Base-by-base conservation (phyloP, 345 rosid species). In the Gossypium ekmanianum region DNA sequence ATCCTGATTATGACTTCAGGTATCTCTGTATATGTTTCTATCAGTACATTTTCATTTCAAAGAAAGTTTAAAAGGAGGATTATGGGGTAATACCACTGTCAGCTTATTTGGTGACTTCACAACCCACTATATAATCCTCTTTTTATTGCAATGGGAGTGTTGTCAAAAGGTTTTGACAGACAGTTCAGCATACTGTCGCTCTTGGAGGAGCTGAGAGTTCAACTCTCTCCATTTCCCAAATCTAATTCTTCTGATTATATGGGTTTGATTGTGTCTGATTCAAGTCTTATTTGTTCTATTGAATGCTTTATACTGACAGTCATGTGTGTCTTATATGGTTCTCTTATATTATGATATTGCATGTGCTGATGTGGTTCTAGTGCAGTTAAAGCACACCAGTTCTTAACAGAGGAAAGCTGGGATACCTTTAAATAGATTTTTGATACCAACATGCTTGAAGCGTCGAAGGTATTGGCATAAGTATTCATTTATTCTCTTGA, bases 41-140 rank as follows among this genome's bases (percentile, higher is more conserved):
- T 68, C 57, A 59, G 56, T 18, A 12, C 41, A 8, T 8, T 50
- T 64, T 67, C 27, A 7, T 41, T 61, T 68, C 24, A 41, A 12
- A 55, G 63, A 52, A 54, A 61, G 85, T 68, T 69, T 73, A 66
- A 80, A 84, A 83, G 76, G 87, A 83, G 97, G 98, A 84, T 93
- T 91, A 93, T 86, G 99, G 98, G 99, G 96, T 93, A 95, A 91
- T 93, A 98, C 77, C 94, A 89, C 76, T 74, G 93, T 90, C 97
- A 95, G 97, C 97, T 93, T 87, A 61, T 84, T 80, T 73, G 91
- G 98, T 96, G 98, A 90, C 76, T 77, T 93, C 98, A 81, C 97
- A 95, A 83, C 98, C 99, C 98, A 59, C 81, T 89, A 75, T 81
- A 81, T 90, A 88, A 84, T 90, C 86, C 88, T 81, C 87, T 83